Percentiles rank a stretch among this genome's conserved stretches.
These are phyloP conservation scores for Backusella westeae DNA, from an alignment of 192 early-diverging fungal species.

Conservation along the genomic window DNA sequence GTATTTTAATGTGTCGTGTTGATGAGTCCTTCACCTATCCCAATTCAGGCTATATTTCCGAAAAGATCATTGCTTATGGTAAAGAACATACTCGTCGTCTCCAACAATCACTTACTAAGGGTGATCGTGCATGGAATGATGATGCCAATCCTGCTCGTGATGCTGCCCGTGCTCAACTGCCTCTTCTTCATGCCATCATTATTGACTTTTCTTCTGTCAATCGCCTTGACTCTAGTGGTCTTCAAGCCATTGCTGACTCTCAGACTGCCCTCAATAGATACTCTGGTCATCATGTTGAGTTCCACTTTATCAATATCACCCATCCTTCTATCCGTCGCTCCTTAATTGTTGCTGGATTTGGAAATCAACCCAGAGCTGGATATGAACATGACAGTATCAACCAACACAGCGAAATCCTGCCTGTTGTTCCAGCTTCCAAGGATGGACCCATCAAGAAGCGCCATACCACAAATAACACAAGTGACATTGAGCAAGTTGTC, in stretches of 20 bases:
- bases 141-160: conserved; percentile 32
- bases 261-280: conserved; percentile 32
- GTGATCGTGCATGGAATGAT: conserved; percentile 38
- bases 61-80: conserved; percentile 47
- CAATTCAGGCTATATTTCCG: conserved; percentile 62
- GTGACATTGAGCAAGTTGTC: conserved; percentile 13
- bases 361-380: conserved; percentile 12
- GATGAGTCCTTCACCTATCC: conserved; percentile 76
- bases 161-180: conserved; percentile 17
- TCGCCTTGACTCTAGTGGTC: conserved; percentile 35
- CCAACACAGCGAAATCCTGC: conserved; percentile 23
- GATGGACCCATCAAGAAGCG: conserved; percentile 16
- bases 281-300: conserved; percentile 32
- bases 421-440: conserved; percentile 28
- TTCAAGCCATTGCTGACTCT: conserved; percentile 35
- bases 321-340: conserved; percentile 26
- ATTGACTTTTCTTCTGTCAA: conserved; percentile 39
- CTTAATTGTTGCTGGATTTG: conserved; percentile 35
- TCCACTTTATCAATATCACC: conserved; percentile 36
- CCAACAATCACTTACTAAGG: conserved; percentile 9
- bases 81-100: conserved; percentile 24
- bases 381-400: background rate
- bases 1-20: conserved; percentile 75
- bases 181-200: conserved; percentile 33
- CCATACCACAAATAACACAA: background rate